Evolutionary conservation across 176 grass and related monocot species (phyloP).

Genomic region (Lolium multiflorum): DNA sequence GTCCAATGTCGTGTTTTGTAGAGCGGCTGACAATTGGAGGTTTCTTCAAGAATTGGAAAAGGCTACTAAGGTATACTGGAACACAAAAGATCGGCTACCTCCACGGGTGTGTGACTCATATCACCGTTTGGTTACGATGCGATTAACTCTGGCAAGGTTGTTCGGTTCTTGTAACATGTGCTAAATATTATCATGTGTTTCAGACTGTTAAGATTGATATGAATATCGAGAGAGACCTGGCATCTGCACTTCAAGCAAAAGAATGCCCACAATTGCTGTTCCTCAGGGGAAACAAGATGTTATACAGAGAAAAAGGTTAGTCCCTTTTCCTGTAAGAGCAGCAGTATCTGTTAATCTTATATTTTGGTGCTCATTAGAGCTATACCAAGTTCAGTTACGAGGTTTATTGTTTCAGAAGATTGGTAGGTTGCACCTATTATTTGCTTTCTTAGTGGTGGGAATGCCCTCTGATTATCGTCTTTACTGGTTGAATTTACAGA

Average conservation of each 20-base stretch:
- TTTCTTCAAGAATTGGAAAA: constrained; percentile 91
- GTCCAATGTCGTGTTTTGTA: constrained; percentile 44
- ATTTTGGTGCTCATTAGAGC: not conserved
- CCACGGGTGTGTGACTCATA: constrained; percentile 59
- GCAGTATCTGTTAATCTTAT: not conserved
- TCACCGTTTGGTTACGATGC: not conserved
- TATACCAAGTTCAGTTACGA: constrained; percentile 2
- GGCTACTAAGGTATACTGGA: constrained; percentile 93
- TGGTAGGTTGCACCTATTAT: not conserved
- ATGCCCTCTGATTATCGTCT: not conserved
- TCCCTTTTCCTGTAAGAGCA: not conserved
- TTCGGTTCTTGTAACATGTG: not conserved
- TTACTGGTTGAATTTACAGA: constrained; percentile 45
- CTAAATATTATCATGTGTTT: constrained; percentile 45
- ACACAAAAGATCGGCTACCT: constrained; percentile 78
- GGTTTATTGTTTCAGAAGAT: not conserved
- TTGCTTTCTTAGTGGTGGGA: not conserved
- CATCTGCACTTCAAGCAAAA: constrained; percentile 85
- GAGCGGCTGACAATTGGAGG: constrained; percentile 85
- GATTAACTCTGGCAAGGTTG: not conserved
- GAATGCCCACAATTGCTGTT: constrained; percentile 91
- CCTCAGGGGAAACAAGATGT: constrained; percentile 83
- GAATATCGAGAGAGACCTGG: constrained; percentile 86
- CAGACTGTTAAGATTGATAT: constrained; percentile 96
- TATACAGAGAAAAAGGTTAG: constrained; percentile 93